Evolutionary conservation across 108 stramenopile genomes (phyloP).

Genomic region (Cyclotella atomus): DNA sequence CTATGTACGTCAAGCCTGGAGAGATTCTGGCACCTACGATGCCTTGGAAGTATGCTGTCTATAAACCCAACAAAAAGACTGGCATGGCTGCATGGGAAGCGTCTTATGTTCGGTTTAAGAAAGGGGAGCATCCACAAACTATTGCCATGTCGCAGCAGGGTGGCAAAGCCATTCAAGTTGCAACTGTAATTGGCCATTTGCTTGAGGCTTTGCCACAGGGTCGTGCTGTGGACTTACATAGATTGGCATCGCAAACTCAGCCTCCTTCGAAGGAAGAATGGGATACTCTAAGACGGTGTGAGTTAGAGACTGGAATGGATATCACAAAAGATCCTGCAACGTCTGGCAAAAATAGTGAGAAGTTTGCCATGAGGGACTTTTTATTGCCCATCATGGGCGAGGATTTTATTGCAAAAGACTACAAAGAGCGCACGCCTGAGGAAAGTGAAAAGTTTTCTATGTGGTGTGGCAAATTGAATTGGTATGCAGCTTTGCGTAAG

Average conservation of each 20-base stretch:
- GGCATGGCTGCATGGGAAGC: conserved; percentile 76
- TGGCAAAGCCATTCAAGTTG: conserved; percentile 69
- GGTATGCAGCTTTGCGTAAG: conserved; percentile 68
- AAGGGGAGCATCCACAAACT: conserved; percentile 64
- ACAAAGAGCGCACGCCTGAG: conserved; percentile 56
- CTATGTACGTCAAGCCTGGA: conserved; percentile 25
- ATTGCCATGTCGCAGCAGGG: conserved; percentile 76
- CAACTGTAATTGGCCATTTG: conserved; percentile 72
- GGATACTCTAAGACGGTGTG: conserved; percentile 58
- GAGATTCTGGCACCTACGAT: conserved; percentile 20
- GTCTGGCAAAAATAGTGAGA: conserved; percentile 52
- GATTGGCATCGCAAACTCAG: conserved; percentile 33
- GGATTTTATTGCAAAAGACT: conserved; percentile 52
- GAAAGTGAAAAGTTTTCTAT: conserved; percentile 48
- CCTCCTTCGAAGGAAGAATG: conserved; percentile 69
- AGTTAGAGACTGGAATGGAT: conserved; percentile 56
- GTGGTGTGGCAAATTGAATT: conserved; percentile 68
- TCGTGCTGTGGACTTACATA: conserved; percentile 56
- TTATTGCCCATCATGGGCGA: conserved; percentile 68
- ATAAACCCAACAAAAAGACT: conserved; percentile 79
- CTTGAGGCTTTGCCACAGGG: conserved; percentile 66
- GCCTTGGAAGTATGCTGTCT: conserved; percentile 72
- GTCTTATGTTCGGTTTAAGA: conserved; percentile 63
- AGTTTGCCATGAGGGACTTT: conserved; percentile 68
- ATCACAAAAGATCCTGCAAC: conserved; percentile 65